A percentile compares a stretch with the other conserved stretches of the same genome.
These are phyloP conservation scores for Backusella macrospora DNA, from an alignment of 192 early-diverging fungal species.

Conservation along the genomic window DNA sequence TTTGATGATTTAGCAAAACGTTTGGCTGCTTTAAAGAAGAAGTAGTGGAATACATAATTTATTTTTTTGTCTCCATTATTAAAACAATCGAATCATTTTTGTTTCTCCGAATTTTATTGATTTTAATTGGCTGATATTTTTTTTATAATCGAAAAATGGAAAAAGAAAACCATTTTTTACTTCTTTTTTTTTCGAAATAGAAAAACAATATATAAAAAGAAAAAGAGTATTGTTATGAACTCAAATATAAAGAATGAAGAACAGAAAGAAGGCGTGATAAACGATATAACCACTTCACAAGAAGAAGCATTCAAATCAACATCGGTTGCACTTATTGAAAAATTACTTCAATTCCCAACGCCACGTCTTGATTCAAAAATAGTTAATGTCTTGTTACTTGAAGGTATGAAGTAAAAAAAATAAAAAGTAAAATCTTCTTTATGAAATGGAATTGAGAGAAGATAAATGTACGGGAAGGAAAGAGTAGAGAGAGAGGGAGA, in stretches of 20 bases:
- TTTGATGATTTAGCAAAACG: conserved; percentile 77
- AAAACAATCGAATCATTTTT: not conserved
- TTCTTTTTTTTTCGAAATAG: conserved; percentile 25
- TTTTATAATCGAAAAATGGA: conserved; percentile 3
- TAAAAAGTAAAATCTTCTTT: too few relatives aligned
- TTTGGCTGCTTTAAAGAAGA: conserved; percentile 74
- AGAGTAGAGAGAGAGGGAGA: too few relatives aligned
- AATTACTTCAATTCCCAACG: conserved; percentile 32
- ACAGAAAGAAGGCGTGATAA: not conserved
- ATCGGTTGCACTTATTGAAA: conserved; percentile 36
- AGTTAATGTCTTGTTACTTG: conserved; percentile 38
- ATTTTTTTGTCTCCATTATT: too few relatives aligned
- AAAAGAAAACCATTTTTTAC: not conserved
- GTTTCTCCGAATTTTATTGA: not conserved
- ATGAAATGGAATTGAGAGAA: too few relatives aligned
- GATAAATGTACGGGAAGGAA: too few relatives aligned
- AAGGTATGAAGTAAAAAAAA: conserved; percentile 24
- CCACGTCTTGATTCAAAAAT: conserved; percentile 40
- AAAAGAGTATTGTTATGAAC: too few relatives aligned
- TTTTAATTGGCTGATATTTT: not conserved
- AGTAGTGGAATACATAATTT: conserved; percentile 22
- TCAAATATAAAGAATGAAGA: too few relatives aligned
- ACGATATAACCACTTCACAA: not conserved
- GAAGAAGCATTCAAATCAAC: conserved; percentile 27
- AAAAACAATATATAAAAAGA: not conserved